These are phyloP conservation scores for Ochromonas danica DNA, from an alignment of 108 stramenopile genomes.

Conservation along the genomic window DNA sequence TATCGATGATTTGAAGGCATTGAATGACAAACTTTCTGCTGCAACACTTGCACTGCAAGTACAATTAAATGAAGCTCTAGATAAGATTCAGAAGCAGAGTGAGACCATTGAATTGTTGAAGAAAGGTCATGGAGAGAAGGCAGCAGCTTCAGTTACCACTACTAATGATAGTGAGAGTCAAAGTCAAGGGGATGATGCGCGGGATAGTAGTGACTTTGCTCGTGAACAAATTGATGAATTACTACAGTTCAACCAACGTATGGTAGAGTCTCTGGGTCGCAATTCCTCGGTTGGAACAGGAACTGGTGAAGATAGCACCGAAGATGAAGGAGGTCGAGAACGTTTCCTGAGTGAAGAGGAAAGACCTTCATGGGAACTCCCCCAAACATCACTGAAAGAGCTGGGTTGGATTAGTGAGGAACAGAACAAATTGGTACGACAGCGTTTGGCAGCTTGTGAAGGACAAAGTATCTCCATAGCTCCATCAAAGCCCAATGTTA, in stretches of 20 bases:
- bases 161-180: background rate
- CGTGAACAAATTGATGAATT: background rate
- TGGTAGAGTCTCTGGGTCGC: background rate
- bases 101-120: background rate
- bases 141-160: background rate
- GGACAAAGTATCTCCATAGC: background rate
- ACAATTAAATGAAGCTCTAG: conserved; percentile 4
- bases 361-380: background rate
- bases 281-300: background rate
- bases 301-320: background rate
- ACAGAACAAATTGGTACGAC: background rate
- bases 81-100: background rate
- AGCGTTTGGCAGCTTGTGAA: background rate
- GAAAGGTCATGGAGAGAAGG: background rate
- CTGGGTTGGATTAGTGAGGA: background rate
- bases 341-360: background rate
- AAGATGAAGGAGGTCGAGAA: background rate
- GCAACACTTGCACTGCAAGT: background rate
- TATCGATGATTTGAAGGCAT: conserved; percentile 5
- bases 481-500: background rate
- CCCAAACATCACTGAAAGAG: background rate
- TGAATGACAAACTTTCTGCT: background rate
- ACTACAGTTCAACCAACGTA: background rate
- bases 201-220: background rate
- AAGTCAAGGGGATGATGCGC: background rate